Evolutionary conservation across 2,329 filamentous ascomycete species (phyloP), one percentile per base, ranked within the genome.

Genomic region (Celoporthe dispersa): DNA sequence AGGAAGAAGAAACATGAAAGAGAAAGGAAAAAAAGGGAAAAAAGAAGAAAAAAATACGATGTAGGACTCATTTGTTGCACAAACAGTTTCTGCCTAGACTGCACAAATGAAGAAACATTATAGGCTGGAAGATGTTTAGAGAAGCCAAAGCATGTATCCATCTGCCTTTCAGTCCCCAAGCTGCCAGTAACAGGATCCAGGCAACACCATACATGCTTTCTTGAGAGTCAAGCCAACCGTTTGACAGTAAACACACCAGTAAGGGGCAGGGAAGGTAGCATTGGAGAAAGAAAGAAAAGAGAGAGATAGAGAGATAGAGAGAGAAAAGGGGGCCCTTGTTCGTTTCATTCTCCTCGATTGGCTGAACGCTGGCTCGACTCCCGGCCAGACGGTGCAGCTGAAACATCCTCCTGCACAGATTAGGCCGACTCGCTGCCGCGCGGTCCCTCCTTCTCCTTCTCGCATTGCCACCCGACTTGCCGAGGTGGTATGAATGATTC

Each of bases 351-450:
- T 41, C 44, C 44, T 31, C 48, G 28, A 69, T 71, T 71, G 70
- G 70, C 64, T 65, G 35, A 22, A 31, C 39, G 7, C 31, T 41
- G 60, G 60, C 35, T 28, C 35, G 53, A 33, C 19, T 7, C 35
- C 11, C 48, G 48, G 55, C 64, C 55, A 70, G 44, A 64, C 55
- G 68, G 64, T 66, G 67, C 68, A 65, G 39, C 61, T 71, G 69
- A 69, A 71, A 71, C 69, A 53, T 31, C 63, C 63, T 41, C 35
- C 63, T 37, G 39, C 59, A 48, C 55, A 53, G 48, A 66, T n/a
- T 60, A 39, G 69, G 63, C 67, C 41, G 53, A 66, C 62, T 63
- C 55, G 55, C 48, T 66, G 53, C 25, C 53, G 41, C 33, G 35
- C 51, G 25, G 44, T 48, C 44, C 44, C 7, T 48, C 41, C 5